A percentile compares a stretch with the other conserved stretches of the same genome.
phyloP scores from a whole-genome alignment of 2,329 filamentous ascomycete genomes.

The Tympanopsis confertula region DNA sequence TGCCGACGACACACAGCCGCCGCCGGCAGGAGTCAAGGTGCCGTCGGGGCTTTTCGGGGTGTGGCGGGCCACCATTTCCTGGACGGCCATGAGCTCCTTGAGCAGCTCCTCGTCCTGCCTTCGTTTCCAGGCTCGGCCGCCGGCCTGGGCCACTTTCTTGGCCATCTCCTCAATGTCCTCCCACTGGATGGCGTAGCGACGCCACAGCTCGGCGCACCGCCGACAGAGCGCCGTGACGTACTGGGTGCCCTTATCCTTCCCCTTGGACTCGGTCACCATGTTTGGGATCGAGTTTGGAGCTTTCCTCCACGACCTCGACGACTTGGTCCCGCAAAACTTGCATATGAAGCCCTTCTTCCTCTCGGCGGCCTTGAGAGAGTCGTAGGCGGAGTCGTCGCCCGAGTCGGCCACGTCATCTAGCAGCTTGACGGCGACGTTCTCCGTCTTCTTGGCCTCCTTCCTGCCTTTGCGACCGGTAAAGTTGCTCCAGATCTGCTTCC shows the following conservation, averaged over 20 bases:
- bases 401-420: constrained; percentile 89
- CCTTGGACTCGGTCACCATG: constrained; percentile 50
- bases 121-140: constrained; percentile 74
- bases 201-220: constrained; percentile 85
- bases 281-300: constrained; percentile 70
- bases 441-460: constrained; percentile 68
- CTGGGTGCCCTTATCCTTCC: constrained; percentile 66
- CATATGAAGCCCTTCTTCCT: constrained; percentile 80
- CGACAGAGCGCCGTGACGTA: constrained; percentile 76
- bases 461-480: constrained; percentile 81
- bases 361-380: constrained; percentile 68
- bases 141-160: constrained; percentile 72
- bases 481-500: constrained; percentile 79
- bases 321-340: constrained; percentile 77
- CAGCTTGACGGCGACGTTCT: constrained; percentile 62
- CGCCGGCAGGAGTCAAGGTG: constrained; percentile 12
- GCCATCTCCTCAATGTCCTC: constrained; percentile 85
- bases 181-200: constrained; percentile 90
- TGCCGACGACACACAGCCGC: constrained; percentile 9
- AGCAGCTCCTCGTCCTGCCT: constrained; percentile 85
- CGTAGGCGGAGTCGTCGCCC: constrained; percentile 89
- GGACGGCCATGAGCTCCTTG: constrained; percentile 56
- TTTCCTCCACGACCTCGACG: constrained; percentile 80
- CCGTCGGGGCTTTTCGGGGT: constrained; percentile 23
- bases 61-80: constrained; percentile 42